Conservation (phyloP, 768 basidiomycete genomes). For the Auriscalpium vulgare region DNA sequence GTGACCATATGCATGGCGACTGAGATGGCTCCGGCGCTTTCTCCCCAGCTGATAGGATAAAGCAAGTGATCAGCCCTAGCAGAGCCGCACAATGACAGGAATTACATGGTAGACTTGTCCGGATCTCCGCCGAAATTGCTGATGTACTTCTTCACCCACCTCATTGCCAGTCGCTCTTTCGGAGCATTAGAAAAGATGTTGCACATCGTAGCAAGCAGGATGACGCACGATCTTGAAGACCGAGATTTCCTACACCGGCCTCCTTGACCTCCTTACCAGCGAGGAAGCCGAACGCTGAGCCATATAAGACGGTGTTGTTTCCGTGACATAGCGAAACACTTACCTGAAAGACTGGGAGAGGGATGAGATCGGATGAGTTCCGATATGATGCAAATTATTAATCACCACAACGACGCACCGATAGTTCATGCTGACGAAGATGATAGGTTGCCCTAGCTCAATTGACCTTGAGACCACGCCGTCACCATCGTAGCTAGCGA, state of each 20-base stretch:
- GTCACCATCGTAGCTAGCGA: constrained; percentile 7
- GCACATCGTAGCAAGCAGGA: neutral
- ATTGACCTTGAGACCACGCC: constrained; percentile 7
- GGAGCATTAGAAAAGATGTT: neutral
- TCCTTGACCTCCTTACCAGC: constrained; percentile 42
- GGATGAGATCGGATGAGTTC: neutral
- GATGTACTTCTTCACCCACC: constrained; percentile 66
- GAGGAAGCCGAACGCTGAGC: constrained; percentile 42
- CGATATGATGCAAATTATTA: too few relatives aligned
- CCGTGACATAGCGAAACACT: too few relatives aligned
- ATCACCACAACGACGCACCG: constrained; percentile 3
- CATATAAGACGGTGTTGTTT: too few relatives aligned
- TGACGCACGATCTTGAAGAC: constrained; percentile 55
- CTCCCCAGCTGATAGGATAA: constrained; percentile 32
- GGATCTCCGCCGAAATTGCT: constrained; percentile 58
- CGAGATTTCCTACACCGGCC: constrained; percentile 52
- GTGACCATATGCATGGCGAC: constrained; percentile 35
- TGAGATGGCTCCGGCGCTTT: constrained; percentile 48
- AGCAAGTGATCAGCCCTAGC: neutral
- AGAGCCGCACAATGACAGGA: neutral
- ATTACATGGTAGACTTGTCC: constrained; percentile 48
- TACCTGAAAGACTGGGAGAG: constrained; percentile 10
- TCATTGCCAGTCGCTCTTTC: constrained; percentile 45
- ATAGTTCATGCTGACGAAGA: constrained; percentile 15
- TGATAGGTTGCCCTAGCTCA: constrained; percentile 2